These are phyloP conservation scores for Trametes sp. DNA, from an alignment of 1,284 basidiomycete genomes.

Conservation along the genomic window DNA sequence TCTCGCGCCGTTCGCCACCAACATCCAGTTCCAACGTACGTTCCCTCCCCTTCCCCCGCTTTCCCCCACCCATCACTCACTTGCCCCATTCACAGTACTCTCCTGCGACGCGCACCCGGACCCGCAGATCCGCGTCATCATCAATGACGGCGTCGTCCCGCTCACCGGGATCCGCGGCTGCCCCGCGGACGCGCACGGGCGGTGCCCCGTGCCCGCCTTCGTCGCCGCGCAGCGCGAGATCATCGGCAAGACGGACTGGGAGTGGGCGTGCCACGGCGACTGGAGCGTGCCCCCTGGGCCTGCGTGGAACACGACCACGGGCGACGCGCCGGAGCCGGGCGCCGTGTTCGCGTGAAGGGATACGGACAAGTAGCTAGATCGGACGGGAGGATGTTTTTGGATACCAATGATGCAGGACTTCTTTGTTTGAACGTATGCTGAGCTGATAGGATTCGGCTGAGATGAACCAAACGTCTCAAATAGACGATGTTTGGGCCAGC, in stretches of 20 bases:
- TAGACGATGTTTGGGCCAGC: no score
- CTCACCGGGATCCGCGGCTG: slow-evolving; percentile 81
- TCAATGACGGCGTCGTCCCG: slow-evolving; percentile 91
- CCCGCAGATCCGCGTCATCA: slow-evolving; percentile 76
- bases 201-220: slow-evolving; percentile 83
- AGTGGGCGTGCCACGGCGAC: slow-evolving; percentile 77
- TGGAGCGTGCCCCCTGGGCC: slow-evolving; percentile 64
- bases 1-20: slow-evolving; percentile 81
- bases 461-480: no score
- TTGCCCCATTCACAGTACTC: slow-evolving; percentile 50
- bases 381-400: not conserved
- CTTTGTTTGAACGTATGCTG: not conserved
- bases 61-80: not conserved
- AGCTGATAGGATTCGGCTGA: no score
- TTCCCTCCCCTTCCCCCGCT: slow-evolving; percentile 16
- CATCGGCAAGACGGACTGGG: slow-evolving; percentile 76
- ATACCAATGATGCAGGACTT: not conserved
- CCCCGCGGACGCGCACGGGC: slow-evolving; percentile 74
- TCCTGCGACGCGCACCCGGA: slow-evolving; percentile 60
- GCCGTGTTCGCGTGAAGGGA: not conserved
- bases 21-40: slow-evolving; percentile 78
- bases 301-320: slow-evolving; percentile 44
- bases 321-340: slow-evolving; percentile 34
- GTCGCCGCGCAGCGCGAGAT: slow-evolving; percentile 74
- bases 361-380: not conserved